Evolutionary conservation across 139 green algal species (phyloP).

Genomic region (Auxenochlorella pyrenoidosa): DNA sequence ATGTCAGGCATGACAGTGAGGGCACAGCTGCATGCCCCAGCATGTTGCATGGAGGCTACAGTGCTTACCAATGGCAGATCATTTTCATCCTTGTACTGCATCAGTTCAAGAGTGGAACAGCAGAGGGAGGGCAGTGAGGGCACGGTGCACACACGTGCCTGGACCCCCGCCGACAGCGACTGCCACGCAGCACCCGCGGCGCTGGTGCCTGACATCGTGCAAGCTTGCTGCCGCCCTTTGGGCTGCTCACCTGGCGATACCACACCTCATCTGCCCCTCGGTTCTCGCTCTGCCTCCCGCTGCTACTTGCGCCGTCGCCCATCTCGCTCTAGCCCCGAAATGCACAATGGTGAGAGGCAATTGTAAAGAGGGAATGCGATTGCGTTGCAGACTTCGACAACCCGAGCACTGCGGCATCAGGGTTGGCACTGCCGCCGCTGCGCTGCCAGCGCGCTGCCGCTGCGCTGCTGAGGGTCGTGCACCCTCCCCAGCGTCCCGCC

Average conservation of each 20-base stretch:
- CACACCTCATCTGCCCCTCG: neutral
- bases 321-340: too few relatives aligned
- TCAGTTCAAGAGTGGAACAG: neutral
- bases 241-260: conserved; percentile 2
- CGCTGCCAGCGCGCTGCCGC: too few relatives aligned
- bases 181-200: neutral
- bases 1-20: neutral
- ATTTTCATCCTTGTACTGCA: conserved; percentile 86
- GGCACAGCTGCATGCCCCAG: neutral
- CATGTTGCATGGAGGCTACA: neutral
- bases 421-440: too few relatives aligned
- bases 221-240: neutral
- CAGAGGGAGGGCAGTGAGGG: neutral
- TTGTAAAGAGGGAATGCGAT: too few relatives aligned
- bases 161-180: neutral
- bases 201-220: neutral
- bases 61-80: conserved; percentile 76
- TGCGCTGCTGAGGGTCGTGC: too few relatives aligned
- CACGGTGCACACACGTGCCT: too few relatives aligned
- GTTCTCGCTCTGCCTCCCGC: too few relatives aligned
- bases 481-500: too few relatives aligned
- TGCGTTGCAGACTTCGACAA: too few relatives aligned
- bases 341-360: too few relatives aligned
- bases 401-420: too few relatives aligned
- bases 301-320: too few relatives aligned